Evolutionary conservation across 176 grass and related monocot species (phyloP).

Genomic region (Miscanthus lutarioriparius): DNA sequence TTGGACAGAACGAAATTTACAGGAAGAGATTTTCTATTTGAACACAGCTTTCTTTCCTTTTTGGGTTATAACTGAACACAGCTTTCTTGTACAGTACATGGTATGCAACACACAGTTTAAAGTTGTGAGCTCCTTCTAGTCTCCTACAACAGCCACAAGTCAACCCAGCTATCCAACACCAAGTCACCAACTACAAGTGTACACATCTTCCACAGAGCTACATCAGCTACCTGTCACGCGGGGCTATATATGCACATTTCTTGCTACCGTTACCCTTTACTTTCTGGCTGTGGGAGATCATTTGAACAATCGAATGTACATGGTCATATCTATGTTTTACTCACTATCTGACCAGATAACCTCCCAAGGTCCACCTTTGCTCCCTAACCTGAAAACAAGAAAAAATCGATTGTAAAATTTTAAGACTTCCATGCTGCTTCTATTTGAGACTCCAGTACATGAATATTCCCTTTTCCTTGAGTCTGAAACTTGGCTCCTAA

Average conservation of each 20-base stretch:
- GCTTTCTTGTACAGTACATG: neutral
- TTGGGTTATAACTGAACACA: neutral
- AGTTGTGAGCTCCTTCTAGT: neutral
- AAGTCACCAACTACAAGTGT: too few relatives aligned
- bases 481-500: neutral
- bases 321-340: neutral
- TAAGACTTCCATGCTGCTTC: neutral
- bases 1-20: neutral
- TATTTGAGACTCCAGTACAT: neutral
- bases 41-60: neutral
- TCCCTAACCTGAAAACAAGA: constrained; percentile 54
- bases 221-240: neutral
- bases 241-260: neutral
- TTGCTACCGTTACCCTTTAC: neutral
- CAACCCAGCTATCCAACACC: neutral
- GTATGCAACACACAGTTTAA: neutral
- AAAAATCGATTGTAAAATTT: neutral
- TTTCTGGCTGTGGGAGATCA: neutral
- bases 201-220: too few relatives aligned
- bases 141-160: neutral
- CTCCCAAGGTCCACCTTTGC: constrained; percentile 63
- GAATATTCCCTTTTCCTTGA: too few relatives aligned
- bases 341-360: constrained; percentile 46
- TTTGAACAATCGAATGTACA: neutral
- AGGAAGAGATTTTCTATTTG: neutral